Percentiles rank a stretch among this genome's conserved stretches.
Evolutionary conservation across 345 rosid genomes (phyloP).

Genomic region (Eucalyptus regnans): DNA sequence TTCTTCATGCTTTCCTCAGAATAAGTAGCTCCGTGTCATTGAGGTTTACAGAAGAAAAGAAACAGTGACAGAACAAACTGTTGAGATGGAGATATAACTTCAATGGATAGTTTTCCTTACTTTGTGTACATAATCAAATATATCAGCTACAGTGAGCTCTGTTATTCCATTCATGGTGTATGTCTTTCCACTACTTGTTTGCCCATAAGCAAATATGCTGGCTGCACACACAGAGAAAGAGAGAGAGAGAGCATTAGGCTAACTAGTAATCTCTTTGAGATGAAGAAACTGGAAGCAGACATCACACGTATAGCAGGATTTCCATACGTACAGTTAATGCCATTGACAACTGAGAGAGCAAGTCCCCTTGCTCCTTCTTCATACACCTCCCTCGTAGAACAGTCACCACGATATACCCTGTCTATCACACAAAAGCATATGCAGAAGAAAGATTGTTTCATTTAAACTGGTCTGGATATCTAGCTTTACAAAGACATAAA

Average conservation of each 20-base stretch:
- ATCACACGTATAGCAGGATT: neutral
- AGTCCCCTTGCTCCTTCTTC: constrained; percentile 79
- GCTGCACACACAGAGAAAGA: constrained; percentile 32
- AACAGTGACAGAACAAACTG: neutral
- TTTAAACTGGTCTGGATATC: neutral
- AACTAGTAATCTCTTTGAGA: neutral
- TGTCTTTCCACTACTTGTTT: constrained; percentile 99
- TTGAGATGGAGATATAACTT: neutral
- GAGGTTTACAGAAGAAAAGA: neutral
- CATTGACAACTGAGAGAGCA: constrained; percentile 84
- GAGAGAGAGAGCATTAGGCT: neutral
- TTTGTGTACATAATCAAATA: constrained; percentile 70
- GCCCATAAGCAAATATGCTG: constrained; percentile 94
- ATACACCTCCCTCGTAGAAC: constrained; percentile 67
- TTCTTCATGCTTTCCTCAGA: constrained; percentile 63
- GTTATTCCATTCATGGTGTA: constrained; percentile 97
- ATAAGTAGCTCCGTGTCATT: neutral
- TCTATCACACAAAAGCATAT: constrained; percentile 28
- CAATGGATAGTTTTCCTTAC: constrained; percentile 28
- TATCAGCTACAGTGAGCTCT: constrained; percentile 74
- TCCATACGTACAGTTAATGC: constrained; percentile 69
- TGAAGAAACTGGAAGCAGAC: neutral
- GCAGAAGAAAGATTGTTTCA: neutral
- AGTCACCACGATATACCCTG: constrained; percentile 87
- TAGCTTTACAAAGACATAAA: neutral